phyloP scores from a whole-genome alignment of 192 early-diverging fungal species.

The Umbelopsis isabellina region DNA sequence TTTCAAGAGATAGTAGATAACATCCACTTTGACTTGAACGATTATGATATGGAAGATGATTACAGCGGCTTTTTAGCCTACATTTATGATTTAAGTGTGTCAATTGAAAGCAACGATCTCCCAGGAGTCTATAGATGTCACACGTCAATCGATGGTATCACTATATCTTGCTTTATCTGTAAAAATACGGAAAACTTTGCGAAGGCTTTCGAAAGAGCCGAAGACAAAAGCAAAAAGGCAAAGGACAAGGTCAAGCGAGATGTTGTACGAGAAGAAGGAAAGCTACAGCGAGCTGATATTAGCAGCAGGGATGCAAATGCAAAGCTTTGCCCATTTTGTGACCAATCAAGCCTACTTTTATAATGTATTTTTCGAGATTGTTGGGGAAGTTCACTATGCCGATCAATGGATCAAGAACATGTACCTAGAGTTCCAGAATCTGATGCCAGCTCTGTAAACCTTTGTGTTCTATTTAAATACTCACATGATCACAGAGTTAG shows the following conservation, averaged over 20 bases:
- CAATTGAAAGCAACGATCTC: background rate
- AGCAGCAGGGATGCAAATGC: background rate
- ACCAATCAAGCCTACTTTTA: no score
- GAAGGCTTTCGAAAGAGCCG: background rate
- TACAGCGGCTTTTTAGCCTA: background rate
- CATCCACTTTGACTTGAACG: background rate
- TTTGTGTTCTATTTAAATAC: background rate
- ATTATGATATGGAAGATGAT: background rate
- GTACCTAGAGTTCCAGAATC: background rate
- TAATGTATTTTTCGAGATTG: background rate
- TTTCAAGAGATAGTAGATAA: background rate
- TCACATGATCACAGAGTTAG: background rate
- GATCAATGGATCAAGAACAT: conserved; percentile 7
- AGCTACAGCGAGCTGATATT: background rate
- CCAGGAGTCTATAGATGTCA: background rate
- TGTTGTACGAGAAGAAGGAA: background rate
- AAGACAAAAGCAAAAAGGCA: background rate
- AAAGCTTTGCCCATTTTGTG: background rate
- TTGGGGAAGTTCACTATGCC: background rate
- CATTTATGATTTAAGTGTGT: background rate
- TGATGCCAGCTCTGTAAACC: background rate
- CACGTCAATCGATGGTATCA: background rate
- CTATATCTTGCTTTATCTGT: background rate
- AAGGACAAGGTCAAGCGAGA: background rate
- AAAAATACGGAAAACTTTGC: background rate